A percentile compares a stretch with the other conserved stretches of the same genome.
Conservation (phyloP, 768 basidiomycete genomes). For the Amanita pseudoporphyria region DNA sequence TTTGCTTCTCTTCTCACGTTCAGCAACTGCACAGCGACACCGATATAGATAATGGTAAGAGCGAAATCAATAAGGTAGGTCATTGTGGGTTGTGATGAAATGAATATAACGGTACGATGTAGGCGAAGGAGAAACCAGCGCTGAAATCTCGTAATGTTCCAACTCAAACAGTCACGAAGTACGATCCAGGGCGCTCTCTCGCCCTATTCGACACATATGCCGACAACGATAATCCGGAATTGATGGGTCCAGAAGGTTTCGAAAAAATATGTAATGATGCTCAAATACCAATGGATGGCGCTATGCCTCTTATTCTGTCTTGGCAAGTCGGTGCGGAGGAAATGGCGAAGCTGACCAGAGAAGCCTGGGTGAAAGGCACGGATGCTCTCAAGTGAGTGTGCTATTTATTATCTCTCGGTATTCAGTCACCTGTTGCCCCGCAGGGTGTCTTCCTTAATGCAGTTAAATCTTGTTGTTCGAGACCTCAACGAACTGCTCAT, state of each 20-base stretch:
- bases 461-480: slow-evolving; percentile 38
- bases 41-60: slow-evolving; percentile 16
- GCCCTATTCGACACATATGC: slow-evolving; percentile 55
- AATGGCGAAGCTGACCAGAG: slow-evolving; percentile 61
- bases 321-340: slow-evolving; percentile 68
- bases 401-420: not conserved
- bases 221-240: slow-evolving; percentile 39
- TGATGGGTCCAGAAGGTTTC: slow-evolving; percentile 68
- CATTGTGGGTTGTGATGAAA: not conserved
- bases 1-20: slow-evolving; percentile 52
- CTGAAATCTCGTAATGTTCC: slow-evolving; percentile 12
- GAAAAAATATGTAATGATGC: slow-evolving; percentile 62
- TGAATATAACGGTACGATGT: not conserved
- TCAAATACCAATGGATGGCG: slow-evolving; percentile 63
- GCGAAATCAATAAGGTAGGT: slow-evolving; percentile 15
- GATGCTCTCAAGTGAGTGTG: slow-evolving; percentile 25
- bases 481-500: slow-evolving; percentile 64
- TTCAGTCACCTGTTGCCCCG: not conserved
- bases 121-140: not conserved
- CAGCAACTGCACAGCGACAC: slow-evolving; percentile 42
- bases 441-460: slow-evolving; percentile 35
- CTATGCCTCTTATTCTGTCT: slow-evolving; percentile 60
- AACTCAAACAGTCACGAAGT: slow-evolving; percentile 10
- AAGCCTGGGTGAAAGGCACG: slow-evolving; percentile 63
- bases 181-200: slow-evolving; percentile 34